Evolutionary conservation across 306 rosid genomes (phyloP), one percentile per base, ranked within the genome.

Genomic region (Quercus berberidifolia): DNA sequence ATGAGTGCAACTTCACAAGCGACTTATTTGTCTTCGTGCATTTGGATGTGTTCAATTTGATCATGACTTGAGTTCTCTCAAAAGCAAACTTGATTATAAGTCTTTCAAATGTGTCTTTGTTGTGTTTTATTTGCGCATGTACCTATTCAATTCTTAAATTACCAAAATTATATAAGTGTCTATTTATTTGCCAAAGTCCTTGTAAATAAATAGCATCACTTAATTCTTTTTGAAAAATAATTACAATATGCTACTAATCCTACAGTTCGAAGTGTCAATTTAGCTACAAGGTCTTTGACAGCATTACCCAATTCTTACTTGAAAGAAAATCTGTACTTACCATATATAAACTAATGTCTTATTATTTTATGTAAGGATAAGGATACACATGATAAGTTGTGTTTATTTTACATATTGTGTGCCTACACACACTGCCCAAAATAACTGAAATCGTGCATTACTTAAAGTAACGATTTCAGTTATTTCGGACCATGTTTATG

Each of bases 401-500:
- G 12, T 8, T 8, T 41, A 41, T 41, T 41, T 41, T 41, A 41
- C 46, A 41, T 41, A 41, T 41, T 41, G 46, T 38, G 46, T 41
- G 11, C 46, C 3, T 41, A 7, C 46, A 41, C 12, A 41, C 46
- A 2, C 3, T 41, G 46, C 9, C 12, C 46, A 41, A 41, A 41
- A 41, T 8, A 8, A 41, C 1, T 41, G 46, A 2, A 7, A 7
- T 41, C 3, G 11, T 41, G 12, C 46, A 41, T 41, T 41, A 41
- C 11, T 41, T 8, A 41, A 41, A 41, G 46, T 41, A 8, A 38
- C 46, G 46, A 38, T 41, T 41, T 41, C 46, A 41, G 3, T 41
- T 41, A 41, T 41, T 41, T 41, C 46, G 0, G 46, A 41, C 11
- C 2, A 41, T 41, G 46, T 73, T 69, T 88, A 92, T 33, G 88